These are phyloP conservation scores for Nakataea oryzae DNA, from an alignment of 2,329 filamentous ascomycete genomes.

Conservation along the genomic window DNA sequence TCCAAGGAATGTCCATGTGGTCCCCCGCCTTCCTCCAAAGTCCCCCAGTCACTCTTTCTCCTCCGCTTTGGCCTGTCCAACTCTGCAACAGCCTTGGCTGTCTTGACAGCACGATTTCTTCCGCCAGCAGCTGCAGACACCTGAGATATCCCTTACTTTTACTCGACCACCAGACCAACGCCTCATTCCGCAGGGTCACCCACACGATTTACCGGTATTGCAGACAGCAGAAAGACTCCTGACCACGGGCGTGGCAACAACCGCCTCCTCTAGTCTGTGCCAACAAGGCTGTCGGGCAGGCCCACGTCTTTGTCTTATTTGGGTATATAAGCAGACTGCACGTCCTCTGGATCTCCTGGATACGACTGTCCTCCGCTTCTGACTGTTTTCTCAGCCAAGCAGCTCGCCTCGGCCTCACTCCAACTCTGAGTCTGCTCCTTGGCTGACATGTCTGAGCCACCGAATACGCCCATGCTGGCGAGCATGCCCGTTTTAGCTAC, in stretches of 20 bases:
- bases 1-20: not conserved
- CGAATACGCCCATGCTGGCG: not conserved
- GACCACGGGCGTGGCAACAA: too few relatives aligned
- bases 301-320: not conserved
- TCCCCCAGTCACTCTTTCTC: not conserved
- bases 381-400: not conserved
- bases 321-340: not conserved
- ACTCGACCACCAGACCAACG: not conserved
- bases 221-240: too few relatives aligned
- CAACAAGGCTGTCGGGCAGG: not conserved
- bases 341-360: not conserved
- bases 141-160: not conserved
- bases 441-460: not conserved
- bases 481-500: not conserved
- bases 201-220: too few relatives aligned
- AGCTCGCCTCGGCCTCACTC: not conserved
- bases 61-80: not conserved
- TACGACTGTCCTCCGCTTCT: not conserved
- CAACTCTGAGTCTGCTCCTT: too few relatives aligned
- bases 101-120: not conserved
- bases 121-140: not conserved
- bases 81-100: not conserved
- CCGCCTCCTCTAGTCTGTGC: not conserved
- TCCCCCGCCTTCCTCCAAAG: not conserved
- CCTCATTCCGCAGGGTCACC: not conserved